These are phyloP conservation scores for Lepidium aucheri DNA, from an alignment of 345 rosid genomes.

Conservation along the genomic window DNA sequence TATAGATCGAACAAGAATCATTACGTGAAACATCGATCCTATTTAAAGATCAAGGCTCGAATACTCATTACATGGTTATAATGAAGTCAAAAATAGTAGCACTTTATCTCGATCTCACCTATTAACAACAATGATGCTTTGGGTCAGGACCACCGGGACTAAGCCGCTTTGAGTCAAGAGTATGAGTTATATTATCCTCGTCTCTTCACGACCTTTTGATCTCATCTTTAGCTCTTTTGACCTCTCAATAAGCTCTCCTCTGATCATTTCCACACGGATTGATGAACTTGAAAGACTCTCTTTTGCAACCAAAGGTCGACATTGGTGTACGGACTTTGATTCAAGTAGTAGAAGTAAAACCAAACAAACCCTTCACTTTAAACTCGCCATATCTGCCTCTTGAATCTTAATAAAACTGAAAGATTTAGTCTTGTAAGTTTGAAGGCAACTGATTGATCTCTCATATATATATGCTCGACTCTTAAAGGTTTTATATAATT, in stretches of 20 bases:
- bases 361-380: constrained; percentile 9
- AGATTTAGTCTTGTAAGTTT: not conserved
- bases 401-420: not conserved
- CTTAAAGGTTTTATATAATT: no score
- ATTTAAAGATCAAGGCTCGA: not conserved
- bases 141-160: constrained; percentile 30
- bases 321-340: not conserved
- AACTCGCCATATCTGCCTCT: constrained; percentile 9
- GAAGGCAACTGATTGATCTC: not conserved
- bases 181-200: no score
- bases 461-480: not conserved
- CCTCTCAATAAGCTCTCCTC: constrained; percentile 9
- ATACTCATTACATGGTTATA: not conserved
- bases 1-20: not conserved
- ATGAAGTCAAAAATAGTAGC: not conserved
- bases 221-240: not conserved
- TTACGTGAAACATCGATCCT: not conserved
- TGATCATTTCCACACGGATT: not conserved
- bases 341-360: not conserved
- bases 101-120: not conserved
- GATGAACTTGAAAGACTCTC: not conserved
- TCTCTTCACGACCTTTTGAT: not conserved
- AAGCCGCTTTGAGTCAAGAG: constrained; percentile 15
- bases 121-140: constrained; percentile 5
- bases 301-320: constrained; percentile 3